Percentiles rank a stretch among this genome's conserved stretches.
Evolutionary conservation across 2,329 filamentous ascomycete genomes (phyloP).

Genomic region (Ophiostoma sp.): DNA sequence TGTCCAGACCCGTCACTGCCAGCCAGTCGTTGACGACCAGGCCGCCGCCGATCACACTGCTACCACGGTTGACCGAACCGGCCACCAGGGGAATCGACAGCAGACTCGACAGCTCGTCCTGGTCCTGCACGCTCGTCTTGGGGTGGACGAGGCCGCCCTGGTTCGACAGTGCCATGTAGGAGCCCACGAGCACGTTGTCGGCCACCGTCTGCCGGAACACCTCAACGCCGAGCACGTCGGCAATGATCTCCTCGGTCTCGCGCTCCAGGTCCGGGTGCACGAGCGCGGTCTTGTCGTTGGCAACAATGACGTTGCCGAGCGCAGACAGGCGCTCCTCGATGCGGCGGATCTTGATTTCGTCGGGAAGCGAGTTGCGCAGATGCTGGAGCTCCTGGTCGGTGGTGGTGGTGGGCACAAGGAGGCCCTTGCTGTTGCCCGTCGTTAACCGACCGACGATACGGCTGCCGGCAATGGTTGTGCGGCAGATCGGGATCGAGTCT

Average conservation of each 20-base stretch:
- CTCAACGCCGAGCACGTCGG: conserved; percentile 84
- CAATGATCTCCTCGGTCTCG: conserved; percentile 97
- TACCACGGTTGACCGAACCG: conserved; percentile 87
- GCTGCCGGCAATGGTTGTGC: conserved; percentile 93
- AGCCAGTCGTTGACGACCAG: conserved; percentile 99
- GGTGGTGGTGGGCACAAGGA: conserved; percentile 90
- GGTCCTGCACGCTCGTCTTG: conserved; percentile 94
- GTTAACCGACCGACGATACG: conserved; percentile 94
- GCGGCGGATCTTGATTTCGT: conserved; percentile 86
- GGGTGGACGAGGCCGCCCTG: conserved; percentile 95
- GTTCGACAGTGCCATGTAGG: conserved; percentile 95
- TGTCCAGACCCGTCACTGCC: conserved; percentile 87
- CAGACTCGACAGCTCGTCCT: conserved; percentile 90
- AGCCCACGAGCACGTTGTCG: conserved; percentile 93
- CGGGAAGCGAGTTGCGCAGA: conserved; percentile 88
- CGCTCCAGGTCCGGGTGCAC: conserved; percentile 95
- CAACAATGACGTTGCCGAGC: conserved; percentile 92
- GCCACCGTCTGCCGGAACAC: conserved; percentile 92
- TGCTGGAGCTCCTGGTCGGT: conserved; percentile 98
- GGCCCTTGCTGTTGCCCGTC: conserved; percentile 91
- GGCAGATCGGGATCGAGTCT: conserved; percentile 94
- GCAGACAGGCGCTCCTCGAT: conserved; percentile 96
- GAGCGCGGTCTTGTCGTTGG: conserved; percentile 94
- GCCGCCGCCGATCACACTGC: conserved; percentile 88
- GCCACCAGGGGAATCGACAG: conserved; percentile 94